Percentiles rank a stretch among this genome's conserved stretches.
Conservation (phyloP, 768 basidiomycete species). For the Suillus discolor region DNA sequence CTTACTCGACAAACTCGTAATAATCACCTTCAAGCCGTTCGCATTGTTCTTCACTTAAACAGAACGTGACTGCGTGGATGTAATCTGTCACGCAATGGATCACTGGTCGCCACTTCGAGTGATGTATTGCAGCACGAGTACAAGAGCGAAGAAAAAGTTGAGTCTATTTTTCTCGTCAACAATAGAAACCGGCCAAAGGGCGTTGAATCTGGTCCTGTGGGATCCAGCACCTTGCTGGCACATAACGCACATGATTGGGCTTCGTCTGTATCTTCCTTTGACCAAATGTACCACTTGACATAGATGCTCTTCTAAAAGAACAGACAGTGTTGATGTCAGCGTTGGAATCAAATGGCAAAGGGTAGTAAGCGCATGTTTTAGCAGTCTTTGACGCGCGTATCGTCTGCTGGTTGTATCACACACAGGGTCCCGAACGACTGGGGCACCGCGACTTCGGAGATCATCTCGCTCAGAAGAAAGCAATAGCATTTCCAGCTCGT, state of each 20-base stretch:
- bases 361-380: not conserved
- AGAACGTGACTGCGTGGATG: not conserved
- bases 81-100: not conserved
- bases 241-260: not conserved
- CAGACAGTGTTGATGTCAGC: not conserved
- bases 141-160: not conserved
- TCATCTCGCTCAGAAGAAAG: not conserved
- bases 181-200: not conserved
- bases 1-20: conserved; percentile 5
- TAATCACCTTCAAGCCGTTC: not conserved
- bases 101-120: not conserved
- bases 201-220: not conserved
- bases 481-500: not conserved
- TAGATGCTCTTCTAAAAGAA: not conserved
- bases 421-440: not conserved
- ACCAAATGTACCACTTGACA: not conserved
- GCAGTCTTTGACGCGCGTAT: too few relatives aligned
- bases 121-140: not conserved
- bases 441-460: not conserved
- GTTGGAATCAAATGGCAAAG: not conserved
- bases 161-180: not conserved
- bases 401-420: not conserved
- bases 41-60: not conserved
- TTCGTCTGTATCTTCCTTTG: not conserved
- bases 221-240: not conserved